phyloP scores from a whole-genome alignment of 2,329 filamentous ascomycete species.

The Periglandula ipomoeae region DNA sequence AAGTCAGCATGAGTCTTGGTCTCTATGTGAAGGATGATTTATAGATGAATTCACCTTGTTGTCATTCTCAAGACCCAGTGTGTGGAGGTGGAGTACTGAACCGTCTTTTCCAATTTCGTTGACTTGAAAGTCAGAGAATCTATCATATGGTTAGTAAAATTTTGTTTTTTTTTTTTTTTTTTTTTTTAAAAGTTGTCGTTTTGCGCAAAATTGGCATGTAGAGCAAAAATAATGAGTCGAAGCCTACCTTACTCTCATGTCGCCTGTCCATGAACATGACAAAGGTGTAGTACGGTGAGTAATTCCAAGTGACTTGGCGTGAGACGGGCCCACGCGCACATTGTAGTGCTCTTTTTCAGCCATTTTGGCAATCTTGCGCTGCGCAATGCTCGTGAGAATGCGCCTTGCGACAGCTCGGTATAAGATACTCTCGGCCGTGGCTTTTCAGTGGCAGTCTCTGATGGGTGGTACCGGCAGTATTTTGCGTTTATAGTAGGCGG shows the following conservation, averaged over 20 bases:
- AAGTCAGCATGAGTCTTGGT: neutral
- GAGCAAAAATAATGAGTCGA: neutral
- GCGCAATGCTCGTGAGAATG: neutral
- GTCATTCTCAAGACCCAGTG: conserved; percentile 24
- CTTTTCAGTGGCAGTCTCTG: conserved; percentile 2
- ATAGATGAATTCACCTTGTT: too few species aligned
- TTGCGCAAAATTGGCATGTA: neutral
- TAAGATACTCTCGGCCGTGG: neutral
- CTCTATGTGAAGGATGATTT: too few species aligned
- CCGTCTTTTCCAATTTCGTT: conserved; percentile 78
- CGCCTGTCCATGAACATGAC: conserved; percentile 28
- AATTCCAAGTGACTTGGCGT: conserved; percentile 29
- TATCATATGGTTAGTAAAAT: conserved; percentile 15
- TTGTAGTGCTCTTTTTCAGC: conserved; percentile 21
- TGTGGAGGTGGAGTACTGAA: conserved; percentile 62
- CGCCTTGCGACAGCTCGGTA: neutral
- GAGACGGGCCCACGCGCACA: conserved; percentile 22
- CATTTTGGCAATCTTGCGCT: conserved; percentile 15
- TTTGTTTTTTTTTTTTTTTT: too few species aligned
- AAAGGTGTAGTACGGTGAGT: conserved; percentile 30
- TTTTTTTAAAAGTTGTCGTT: neutral
- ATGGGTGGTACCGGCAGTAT: neutral
- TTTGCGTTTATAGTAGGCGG: neutral
- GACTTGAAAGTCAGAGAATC: conserved; percentile 88
- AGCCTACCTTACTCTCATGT: conserved; percentile 28